phyloP scores from a whole-genome alignment of 2,329 filamentous ascomycete genomes.

The Cladosporium sp. region DNA sequence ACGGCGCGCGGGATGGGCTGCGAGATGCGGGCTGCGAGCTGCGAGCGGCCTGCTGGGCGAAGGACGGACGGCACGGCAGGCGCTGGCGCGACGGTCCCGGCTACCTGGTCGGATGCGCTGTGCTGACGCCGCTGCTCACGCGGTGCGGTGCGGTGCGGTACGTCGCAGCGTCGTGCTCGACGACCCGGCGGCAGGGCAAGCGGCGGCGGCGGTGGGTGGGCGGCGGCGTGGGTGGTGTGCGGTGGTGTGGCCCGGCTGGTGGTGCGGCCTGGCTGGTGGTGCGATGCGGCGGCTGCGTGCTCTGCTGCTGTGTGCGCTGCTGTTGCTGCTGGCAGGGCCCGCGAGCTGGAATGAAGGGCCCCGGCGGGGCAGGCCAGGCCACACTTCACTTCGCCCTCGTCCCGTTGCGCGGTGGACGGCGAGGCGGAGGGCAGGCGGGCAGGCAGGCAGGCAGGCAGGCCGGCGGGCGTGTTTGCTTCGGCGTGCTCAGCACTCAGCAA shows the following conservation, averaged over 20 bases:
- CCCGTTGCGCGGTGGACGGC: background rate
- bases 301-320: background rate
- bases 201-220: background rate
- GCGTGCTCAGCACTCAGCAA: too few relatives aligned
- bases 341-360: constrained; percentile 5
- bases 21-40: background rate
- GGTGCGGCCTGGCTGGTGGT: constrained; percentile 2
- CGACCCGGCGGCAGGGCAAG: background rate
- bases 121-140: constrained; percentile 10
- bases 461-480: too few relatives aligned
- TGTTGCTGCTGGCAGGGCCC: constrained; percentile 4
- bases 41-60: background rate
- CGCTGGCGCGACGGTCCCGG: constrained; percentile 7
- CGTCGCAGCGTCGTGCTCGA: constrained; percentile 12
- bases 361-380: background rate
- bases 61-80: background rate
- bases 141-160: constrained; percentile 7
- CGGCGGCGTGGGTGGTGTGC: background rate
- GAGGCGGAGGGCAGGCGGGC: background rate
- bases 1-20: constrained; percentile 1
- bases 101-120: constrained; percentile 9
- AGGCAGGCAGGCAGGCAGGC: background rate
- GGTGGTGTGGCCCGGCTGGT: background rate
- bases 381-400: background rate
- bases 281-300: constrained; percentile 1